phyloP scores from a whole-genome alignment of 2,329 filamentous ascomycete genomes.

The Cadophora malorum region DNA sequence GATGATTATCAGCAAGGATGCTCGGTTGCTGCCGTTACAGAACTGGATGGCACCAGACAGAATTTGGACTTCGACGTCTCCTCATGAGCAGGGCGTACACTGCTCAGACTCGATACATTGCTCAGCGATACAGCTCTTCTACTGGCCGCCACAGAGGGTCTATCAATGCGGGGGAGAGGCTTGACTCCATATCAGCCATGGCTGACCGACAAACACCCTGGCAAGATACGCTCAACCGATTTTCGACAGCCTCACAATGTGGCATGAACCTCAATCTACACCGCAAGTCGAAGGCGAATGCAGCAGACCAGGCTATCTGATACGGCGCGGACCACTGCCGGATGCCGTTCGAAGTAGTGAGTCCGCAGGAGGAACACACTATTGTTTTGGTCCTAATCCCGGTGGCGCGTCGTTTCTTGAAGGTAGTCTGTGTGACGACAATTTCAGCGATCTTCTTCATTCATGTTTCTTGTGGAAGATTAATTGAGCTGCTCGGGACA shows the following conservation, averaged over 20 bases:
- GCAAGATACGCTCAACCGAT: neutral
- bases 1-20: conserved; percentile 5
- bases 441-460: neutral
- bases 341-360: neutral
- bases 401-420: neutral
- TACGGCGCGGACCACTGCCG: neutral
- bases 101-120: neutral
- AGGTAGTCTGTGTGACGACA: neutral
- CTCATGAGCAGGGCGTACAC: neutral
- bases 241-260: neutral
- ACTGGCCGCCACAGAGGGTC: neutral
- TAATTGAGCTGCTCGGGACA: neutral
- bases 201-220: neutral
- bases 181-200: conserved; percentile 7
- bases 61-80: neutral
- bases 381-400: neutral
- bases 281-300: neutral
- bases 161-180: neutral
- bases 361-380: neutral
- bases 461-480: neutral
- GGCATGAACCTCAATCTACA: neutral
- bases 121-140: neutral
- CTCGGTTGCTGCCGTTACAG: neutral
- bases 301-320: neutral
- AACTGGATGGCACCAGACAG: neutral